A percentile compares a stretch with the other conserved stretches of the same genome.
Evolutionary conservation across 2,329 filamentous ascomycete genomes (phyloP).

Genomic region (Neophaeococcomyces mojaviensis): DNA sequence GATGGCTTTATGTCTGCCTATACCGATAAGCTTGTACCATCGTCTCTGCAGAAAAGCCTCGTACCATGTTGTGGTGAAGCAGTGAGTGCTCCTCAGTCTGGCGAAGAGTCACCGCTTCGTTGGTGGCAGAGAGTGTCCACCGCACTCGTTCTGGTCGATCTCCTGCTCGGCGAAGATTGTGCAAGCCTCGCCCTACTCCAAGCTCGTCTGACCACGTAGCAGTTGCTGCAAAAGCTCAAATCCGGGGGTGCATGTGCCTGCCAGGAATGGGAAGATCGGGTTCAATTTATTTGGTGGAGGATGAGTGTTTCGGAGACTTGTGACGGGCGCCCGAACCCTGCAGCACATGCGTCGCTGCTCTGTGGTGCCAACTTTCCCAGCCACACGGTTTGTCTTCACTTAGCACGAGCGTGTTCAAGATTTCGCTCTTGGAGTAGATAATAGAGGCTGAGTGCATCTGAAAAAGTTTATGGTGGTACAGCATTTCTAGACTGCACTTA

Average conservation of each 20-base stretch:
- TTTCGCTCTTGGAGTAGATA: neutral
- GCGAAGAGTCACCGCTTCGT: constrained; percentile 2
- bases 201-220: neutral
- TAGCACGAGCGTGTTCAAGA: no score
- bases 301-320: no score
- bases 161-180: neutral
- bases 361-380: no score
- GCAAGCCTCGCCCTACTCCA: neutral
- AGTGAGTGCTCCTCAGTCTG: neutral
- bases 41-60: no score
- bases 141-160: neutral
- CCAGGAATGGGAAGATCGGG: no score
- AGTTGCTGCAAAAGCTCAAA: neutral
- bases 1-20: constrained; percentile 52
- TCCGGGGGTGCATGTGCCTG: neutral
- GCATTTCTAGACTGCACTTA: neutral
- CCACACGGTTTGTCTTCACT: no score
- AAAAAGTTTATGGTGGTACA: neutral
- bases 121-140: neutral
- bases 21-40: constrained; percentile 13
- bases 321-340: no score
- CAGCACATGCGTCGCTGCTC: no score
- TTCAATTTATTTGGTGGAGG: no score
- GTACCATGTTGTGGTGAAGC: neutral
- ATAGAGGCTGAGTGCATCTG: neutral